Conservation (phyloP, 768 basidiomycete species). For the Suillus placidus region DNA sequence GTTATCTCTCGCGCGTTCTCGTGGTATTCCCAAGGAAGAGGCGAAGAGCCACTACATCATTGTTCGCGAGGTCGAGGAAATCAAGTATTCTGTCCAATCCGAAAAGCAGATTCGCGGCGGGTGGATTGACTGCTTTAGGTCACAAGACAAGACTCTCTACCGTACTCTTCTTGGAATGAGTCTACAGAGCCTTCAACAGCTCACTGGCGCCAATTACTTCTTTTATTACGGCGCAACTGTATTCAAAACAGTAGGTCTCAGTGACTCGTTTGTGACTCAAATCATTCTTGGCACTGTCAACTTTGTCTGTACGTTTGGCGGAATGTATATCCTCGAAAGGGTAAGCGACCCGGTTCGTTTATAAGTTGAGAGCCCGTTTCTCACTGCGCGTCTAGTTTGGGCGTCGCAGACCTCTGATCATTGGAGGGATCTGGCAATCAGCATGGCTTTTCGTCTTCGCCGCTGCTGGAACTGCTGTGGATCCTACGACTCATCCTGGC, state of each 20-base stretch:
- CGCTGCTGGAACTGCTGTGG: conserved; percentile 65
- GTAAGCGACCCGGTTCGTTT: conserved; percentile 33
- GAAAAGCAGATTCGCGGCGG: conserved; percentile 50
- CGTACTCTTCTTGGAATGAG: conserved; percentile 65
- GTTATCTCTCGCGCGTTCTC: conserved; percentile 47
- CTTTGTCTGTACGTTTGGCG: conserved; percentile 71
- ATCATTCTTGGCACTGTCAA: conserved; percentile 78
- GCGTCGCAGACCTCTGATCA: conserved; percentile 62
- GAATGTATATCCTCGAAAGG: conserved; percentile 72
- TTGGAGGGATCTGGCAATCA: conserved; percentile 72
- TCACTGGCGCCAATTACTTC: conserved; percentile 73
- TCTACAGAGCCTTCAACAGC: conserved; percentile 71
- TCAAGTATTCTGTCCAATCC: conserved; percentile 50
- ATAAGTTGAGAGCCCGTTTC: background rate
- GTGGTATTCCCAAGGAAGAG: conserved; percentile 48
- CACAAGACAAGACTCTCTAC: conserved; percentile 59
- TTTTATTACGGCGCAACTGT: conserved; percentile 70
- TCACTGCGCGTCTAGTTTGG: conserved; percentile 50
- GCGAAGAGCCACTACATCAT: conserved; percentile 46
- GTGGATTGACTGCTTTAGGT: conserved; percentile 72
- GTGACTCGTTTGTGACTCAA: conserved; percentile 69
- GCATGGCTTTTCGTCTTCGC: conserved; percentile 75
- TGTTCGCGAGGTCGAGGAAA: conserved; percentile 55
- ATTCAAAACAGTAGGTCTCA: conserved; percentile 67
- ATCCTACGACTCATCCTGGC: conserved; percentile 47